Evolutionary conservation across 148 eudicot species (phyloP), one percentile per base, ranked within the genome.

Genomic region (Mesembryanthemum crystallinum): DNA sequence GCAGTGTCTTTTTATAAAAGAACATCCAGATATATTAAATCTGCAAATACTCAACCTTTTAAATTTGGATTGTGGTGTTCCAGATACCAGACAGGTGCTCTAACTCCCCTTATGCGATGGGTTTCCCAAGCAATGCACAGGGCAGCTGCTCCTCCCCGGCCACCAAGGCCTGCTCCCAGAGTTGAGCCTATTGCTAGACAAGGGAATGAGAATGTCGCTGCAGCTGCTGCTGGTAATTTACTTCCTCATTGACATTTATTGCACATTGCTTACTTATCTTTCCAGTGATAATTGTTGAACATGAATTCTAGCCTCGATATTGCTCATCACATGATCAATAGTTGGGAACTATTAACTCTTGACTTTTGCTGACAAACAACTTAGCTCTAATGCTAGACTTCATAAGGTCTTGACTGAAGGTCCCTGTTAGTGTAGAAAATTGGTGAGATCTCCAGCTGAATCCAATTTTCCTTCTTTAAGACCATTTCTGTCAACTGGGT

Each of bases 71-170:
- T 79, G 80, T 71, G 73, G 49, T 80, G 42, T 37, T 84, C 71
- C 82, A 96, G 99, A 69, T 93, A 96, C 83, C 99, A 92, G 83
- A 96, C 98, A 78, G 99, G 99, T 79, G 97, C 98, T 78, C 85
- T 96, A 64, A 82, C 99, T 68, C 99, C 99, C 55, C 82, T 96
- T 30, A 65, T 96, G 64, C 84, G 98, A 64, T 96, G 98, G 98
- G 82, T 91, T 76, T 89, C 97, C 64, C 97, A 84, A 87, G 93
- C 97, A 60, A 96, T 92, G 98, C 94, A 86, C 70, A 86, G 98
- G 82, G 98, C 99, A 73, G 99, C 97, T 79, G 91, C 94, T 69
- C 99, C 98, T 80, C 98, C 97, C 30, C 89, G 84, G 63, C 94
- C 92, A 71, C 88, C 88, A 8, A 87, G 98, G 71, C 96, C 90